Base-by-base conservation (phyloP, 2,329 filamentous ascomycete species). In the Neonectria sp. region DNA sequence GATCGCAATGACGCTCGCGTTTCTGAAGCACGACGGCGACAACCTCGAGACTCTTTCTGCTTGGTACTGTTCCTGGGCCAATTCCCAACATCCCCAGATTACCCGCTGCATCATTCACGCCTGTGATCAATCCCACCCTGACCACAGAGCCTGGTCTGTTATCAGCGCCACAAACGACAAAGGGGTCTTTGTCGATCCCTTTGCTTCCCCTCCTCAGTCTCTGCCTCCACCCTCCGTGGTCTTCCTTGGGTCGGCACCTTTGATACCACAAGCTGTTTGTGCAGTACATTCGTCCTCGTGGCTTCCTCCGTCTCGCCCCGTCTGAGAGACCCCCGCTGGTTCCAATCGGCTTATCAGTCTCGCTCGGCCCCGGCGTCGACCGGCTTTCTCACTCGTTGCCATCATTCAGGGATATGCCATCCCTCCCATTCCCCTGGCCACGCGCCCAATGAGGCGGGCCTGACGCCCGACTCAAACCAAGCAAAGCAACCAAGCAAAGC, bases 341-440 rank as follows among this genome's bases (percentile, higher is more conserved):
- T 67, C 67, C 67, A 61, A 61, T 66, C 64, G 58, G 65, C 61
- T 68, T 72, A 67, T 66, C 68, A 55, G 60, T 43, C 27, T 48
- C 25, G n/a, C 46, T 67, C 46, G 52, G 57, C 61, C 59, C 67
- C 46, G 49, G 55, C 55, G 46, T 43, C 29, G 31, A 27, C 55
- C 37, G 43, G 55, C 55, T 58, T 63, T 25, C 55, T 48, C 52
- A 49, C 55, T 53, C 6, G 51, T 48, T 45, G 27, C 46, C 33
- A n/a, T 43, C 4, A 33, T 37, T 12, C 60, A 67, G 49, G 64
- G 64, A 63, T 67, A 15, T 21, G 48, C 49, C 56, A 40, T 45
- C 61, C 48, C 45, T 45, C 55, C 55, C 37, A 45, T 21, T 59
- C 46, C n/a, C 67, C 61, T 55, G 66, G 64, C 37, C 51, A 64